Conservation (phyloP, 2,329 filamentous ascomycete genomes). For the Byssochlamys sp. region DNA sequence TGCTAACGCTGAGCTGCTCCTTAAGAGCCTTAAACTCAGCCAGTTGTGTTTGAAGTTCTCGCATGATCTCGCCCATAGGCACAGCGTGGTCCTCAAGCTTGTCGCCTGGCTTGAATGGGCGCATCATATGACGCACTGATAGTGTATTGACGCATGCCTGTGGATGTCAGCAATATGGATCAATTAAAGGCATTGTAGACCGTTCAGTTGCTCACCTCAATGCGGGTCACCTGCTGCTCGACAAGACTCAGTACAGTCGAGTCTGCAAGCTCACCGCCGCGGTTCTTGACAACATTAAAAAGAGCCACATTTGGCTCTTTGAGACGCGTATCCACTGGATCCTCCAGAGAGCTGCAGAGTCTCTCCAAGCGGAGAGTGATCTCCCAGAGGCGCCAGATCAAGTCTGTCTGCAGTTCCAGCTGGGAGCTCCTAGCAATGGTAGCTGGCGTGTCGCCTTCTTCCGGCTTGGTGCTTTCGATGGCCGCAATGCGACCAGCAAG, state of each 20-base stretch:
- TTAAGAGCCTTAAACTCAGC: constrained; percentile 33
- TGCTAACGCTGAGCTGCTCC: constrained; percentile 25
- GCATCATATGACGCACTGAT: constrained; percentile 66
- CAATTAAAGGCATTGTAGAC: background rate
- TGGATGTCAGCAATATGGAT: constrained; percentile 11
- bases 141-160: constrained; percentile 76
- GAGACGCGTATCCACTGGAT: constrained; percentile 51
- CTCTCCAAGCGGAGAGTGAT: constrained; percentile 83
- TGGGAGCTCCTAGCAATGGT: constrained; percentile 54
- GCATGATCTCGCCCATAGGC: constrained; percentile 61
- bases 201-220: constrained; percentile 61
- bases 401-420: constrained; percentile 71
- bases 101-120: constrained; percentile 53
- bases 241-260: constrained; percentile 78
- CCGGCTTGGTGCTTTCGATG: constrained; percentile 40
- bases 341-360: constrained; percentile 81
- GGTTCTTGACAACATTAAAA: constrained; percentile 60
- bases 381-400: constrained; percentile 82
- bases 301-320: constrained; percentile 75
- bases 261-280: constrained; percentile 80
- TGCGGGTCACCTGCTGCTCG: constrained; percentile 88
- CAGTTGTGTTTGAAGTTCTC: constrained; percentile 31
- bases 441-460: constrained; percentile 38
- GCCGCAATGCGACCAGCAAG: constrained; percentile 59
- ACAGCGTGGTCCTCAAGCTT: constrained; percentile 63